Evolutionary conservation across 1,139 yeast genomes (phyloP).

Genomic region (Zygosaccharomyces pseudobailii): DNA sequence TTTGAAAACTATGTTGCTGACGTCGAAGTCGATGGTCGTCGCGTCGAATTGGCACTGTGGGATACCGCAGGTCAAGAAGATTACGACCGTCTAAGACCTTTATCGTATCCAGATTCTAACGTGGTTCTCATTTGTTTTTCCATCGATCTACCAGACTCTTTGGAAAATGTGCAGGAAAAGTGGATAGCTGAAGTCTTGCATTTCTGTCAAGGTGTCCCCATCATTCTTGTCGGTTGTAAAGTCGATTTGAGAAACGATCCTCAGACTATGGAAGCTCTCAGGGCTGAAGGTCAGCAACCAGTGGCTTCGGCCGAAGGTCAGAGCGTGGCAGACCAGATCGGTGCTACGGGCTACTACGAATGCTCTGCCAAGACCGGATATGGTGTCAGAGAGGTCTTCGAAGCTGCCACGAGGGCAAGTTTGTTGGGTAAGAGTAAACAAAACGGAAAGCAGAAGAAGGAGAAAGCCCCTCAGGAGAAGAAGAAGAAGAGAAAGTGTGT

Average conservation of each 20-base stretch:
- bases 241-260: slow-evolving; percentile 84
- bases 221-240: slow-evolving; percentile 89
- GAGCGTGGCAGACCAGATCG: slow-evolving; percentile 78
- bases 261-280: slow-evolving; percentile 66
- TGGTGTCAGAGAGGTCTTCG: slow-evolving; percentile 88
- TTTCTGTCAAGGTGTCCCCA: slow-evolving; percentile 93
- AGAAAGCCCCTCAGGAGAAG: slow-evolving; percentile 31
- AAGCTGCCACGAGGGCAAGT: slow-evolving; percentile 76
- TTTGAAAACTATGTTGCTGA: slow-evolving; percentile 94
- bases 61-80: slow-evolving; percentile 99
- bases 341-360: slow-evolving; percentile 82
- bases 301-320: slow-evolving; percentile 78
- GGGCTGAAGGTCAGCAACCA: slow-evolving; percentile 71
- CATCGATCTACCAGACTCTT: slow-evolving; percentile 85
- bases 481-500: slow-evolving; percentile 30
- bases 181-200: slow-evolving; percentile 94
- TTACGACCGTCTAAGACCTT: slow-evolving; percentile 90
- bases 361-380: slow-evolving; percentile 91
- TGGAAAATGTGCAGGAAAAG: slow-evolving; percentile 88
- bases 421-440: slow-evolving; percentile 34
- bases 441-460: slow-evolving; percentile 31
- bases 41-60: slow-evolving; percentile 92
- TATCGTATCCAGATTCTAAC: slow-evolving; percentile 89
- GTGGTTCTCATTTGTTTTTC: slow-evolving; percentile 91
- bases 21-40: slow-evolving; percentile 90